A percentile compares a stretch with the other conserved stretches of the same genome.
These are phyloP conservation scores for Millerozyma miso DNA, from an alignment of 805 yeast species.

Conservation along the genomic window DNA sequence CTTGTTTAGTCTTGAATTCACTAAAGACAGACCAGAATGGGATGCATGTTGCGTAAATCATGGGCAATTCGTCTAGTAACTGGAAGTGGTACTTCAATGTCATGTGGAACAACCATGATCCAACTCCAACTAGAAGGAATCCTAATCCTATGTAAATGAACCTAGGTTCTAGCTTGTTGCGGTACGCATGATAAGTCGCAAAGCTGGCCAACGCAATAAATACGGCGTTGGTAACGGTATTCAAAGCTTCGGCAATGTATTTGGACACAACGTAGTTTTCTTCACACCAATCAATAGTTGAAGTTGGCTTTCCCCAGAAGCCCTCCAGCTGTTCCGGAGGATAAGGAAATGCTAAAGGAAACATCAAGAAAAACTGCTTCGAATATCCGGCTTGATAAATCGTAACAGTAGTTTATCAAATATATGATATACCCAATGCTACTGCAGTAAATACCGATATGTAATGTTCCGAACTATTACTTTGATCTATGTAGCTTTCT, in stretches of 20 bases:
- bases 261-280: slow-evolving; percentile 35
- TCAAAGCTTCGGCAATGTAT: slow-evolving; percentile 86
- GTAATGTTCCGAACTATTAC: not conserved
- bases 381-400: not conserved
- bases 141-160: slow-evolving; percentile 73
- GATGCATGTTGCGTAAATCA: slow-evolving; percentile 96
- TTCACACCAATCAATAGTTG: slow-evolving; percentile 56
- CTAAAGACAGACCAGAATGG: slow-evolving; percentile 85
- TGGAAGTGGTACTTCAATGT: slow-evolving; percentile 87
- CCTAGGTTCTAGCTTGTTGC: slow-evolving; percentile 62
- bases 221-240: slow-evolving; percentile 73
- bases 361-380: slow-evolving; percentile 15
- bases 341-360: slow-evolving; percentile 51
- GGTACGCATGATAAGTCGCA: slow-evolving; percentile 57
- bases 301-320: slow-evolving; percentile 79
- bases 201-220: slow-evolving; percentile 53
- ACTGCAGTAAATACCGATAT: not conserved
- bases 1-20: slow-evolving; percentile 43
- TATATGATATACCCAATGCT: not conserved
- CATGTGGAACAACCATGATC: slow-evolving; percentile 96
- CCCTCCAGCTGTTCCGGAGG: slow-evolving; percentile 56
- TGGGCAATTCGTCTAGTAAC: slow-evolving; percentile 90
- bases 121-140: slow-evolving; percentile 85
- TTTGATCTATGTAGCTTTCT: not conserved
- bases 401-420: not conserved